phyloP scores from a whole-genome alignment of 805 yeast genomes.

The Ogataea wickerhamii region DNA sequence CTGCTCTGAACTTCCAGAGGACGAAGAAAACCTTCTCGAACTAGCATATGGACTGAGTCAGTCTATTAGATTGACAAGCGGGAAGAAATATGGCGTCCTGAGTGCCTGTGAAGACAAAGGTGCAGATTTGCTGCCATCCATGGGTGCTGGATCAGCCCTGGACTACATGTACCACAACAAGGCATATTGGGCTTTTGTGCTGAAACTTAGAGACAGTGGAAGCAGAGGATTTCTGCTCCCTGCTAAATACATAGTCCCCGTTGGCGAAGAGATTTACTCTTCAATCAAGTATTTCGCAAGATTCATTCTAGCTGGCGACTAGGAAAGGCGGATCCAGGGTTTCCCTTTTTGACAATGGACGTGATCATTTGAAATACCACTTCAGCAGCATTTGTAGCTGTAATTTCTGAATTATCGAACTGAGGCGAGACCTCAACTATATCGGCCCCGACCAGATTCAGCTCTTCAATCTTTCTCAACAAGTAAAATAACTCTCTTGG shows the following conservation, averaged over 20 bases:
- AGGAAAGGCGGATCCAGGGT: neutral
- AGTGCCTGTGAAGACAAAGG: slow-evolving; percentile 81
- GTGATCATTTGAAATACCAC: slow-evolving; percentile 68
- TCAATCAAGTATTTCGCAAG: slow-evolving; percentile 65
- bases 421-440: slow-evolving; percentile 61
- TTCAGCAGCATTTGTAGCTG: slow-evolving; percentile 69
- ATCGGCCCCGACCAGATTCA: slow-evolving; percentile 53
- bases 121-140: slow-evolving; percentile 65
- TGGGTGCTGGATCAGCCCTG: slow-evolving; percentile 76
- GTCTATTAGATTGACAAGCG: slow-evolving; percentile 60
- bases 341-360: slow-evolving; percentile 61
- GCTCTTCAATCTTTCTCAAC: slow-evolving; percentile 40
- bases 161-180: slow-evolving; percentile 82
- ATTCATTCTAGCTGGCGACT: slow-evolving; percentile 36
- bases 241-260: slow-evolving; percentile 63
- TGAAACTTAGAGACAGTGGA: slow-evolving; percentile 79
- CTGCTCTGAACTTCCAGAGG: slow-evolving; percentile 70
- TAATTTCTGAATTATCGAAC: slow-evolving; percentile 61
- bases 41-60: slow-evolving; percentile 77
- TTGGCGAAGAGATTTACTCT: slow-evolving; percentile 69
- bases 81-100: slow-evolving; percentile 62
- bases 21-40: slow-evolving; percentile 75
- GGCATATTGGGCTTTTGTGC: slow-evolving; percentile 81
- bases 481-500: slow-evolving; percentile 52
- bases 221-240: slow-evolving; percentile 82